These are phyloP conservation scores for Leptographium flavum DNA, from an alignment of 2,329 filamentous ascomycete species.

Conservation along the genomic window DNA sequence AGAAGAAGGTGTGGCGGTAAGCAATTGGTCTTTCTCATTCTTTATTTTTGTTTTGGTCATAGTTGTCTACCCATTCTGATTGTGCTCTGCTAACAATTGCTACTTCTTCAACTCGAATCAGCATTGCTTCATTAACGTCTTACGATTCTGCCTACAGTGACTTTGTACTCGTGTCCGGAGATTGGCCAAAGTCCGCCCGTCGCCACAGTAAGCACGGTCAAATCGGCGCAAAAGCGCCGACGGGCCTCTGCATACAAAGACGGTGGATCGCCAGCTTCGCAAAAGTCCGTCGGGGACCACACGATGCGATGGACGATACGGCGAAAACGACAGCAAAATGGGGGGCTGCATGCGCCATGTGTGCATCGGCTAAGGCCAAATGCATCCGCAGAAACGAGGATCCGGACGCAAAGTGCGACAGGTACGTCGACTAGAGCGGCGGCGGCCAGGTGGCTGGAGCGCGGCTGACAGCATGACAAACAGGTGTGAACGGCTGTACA, in stretches of 20 bases:
- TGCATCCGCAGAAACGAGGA: conserved; percentile 27
- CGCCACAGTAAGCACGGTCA: too few relatives aligned
- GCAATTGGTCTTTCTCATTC: too few relatives aligned
- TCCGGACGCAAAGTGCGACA: conserved; percentile 28
- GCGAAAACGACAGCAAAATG: conserved; percentile 22
- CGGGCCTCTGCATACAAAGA: not conserved
- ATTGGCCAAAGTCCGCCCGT: too few relatives aligned
- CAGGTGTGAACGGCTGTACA: conserved; percentile 33
- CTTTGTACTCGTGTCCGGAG: too few relatives aligned
- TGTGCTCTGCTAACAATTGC: too few relatives aligned
- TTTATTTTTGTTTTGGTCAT: too few relatives aligned
- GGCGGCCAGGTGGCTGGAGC: not conserved
- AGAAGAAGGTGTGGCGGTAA: too few relatives aligned
- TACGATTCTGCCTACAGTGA: too few relatives aligned
- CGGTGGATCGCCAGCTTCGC: not conserved
- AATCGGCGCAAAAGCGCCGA: too few relatives aligned
- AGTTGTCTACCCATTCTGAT: too few relatives aligned
- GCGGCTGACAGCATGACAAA: not conserved
- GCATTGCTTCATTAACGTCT: too few relatives aligned
- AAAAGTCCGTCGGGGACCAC: not conserved
- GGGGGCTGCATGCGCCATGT: conserved; percentile 34
- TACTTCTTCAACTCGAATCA: too few relatives aligned
- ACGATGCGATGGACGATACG: not conserved
- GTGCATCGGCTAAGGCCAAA: conserved; percentile 34
- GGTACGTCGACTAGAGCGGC: conserved; percentile 11